Base-by-base conservation (phyloP, 176 grass and related monocot species). In the Avena eriantha region DNA sequence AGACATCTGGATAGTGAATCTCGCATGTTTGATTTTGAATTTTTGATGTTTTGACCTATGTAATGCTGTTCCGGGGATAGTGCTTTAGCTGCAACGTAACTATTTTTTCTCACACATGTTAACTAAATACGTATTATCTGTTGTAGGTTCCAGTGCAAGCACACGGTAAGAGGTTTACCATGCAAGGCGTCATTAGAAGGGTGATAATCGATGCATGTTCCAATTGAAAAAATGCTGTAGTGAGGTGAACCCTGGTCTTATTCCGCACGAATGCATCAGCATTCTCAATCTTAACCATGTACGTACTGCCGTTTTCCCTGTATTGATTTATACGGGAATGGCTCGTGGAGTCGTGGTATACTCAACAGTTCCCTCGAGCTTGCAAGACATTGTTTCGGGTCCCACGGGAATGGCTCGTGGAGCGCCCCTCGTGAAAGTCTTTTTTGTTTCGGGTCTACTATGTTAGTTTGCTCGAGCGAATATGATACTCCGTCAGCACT, bases 61-160 rank as follows among this genome's bases (percentile, higher is more conserved):
- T 8, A 71, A 75, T 50, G 47, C 17, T 85, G 53, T 54, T 75
- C 50, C 23, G 66, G 53, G 78, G 19, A 78, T 76, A 41, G 22
- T 45, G n/a, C 49, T 23, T 61, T n/a, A 83, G 34, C 48, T 80
- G 71, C n/a, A 35, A 17, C 24, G 7, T 50, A 70, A 8, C 19
- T 10, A 14, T 74, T 69, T 34, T 46, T 51, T 35, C 26, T 35
- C 53, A 69, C 35, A 39, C 12, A 31, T 67, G 47, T 33, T 73
- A 72, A 68, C 13, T 74, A 11, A 29, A 51, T 60, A 61, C 17
- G 10, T 61, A 41, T 77, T 56, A 12, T 43, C 48, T 86, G 65
- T 82, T 88, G 10, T 86, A 97, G 96, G 96, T 98, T 95, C 71
- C 96, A 98, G 72, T 93, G 93, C 86, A 95, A 91, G 68, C 96